Conservation (phyloP, 2,329 filamentous ascomycete species). For the Colletotrichum paranaense region DNA sequence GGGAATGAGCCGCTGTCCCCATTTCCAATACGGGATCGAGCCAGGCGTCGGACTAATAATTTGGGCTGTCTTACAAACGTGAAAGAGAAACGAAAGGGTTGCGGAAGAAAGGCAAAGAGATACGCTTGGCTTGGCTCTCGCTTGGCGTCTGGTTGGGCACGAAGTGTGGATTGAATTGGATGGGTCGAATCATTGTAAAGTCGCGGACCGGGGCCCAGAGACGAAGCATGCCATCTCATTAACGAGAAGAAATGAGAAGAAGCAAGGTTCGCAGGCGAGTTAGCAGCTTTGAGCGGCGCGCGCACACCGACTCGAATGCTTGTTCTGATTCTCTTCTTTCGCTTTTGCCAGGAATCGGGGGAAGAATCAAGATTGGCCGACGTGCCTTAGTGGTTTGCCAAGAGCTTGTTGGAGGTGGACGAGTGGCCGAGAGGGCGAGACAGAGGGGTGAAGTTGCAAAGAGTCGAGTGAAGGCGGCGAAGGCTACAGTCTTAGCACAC, state of each 20-base stretch:
- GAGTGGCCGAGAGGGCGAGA: constrained; percentile 24
- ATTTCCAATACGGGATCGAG: neutral
- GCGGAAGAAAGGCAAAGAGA: constrained; percentile 11
- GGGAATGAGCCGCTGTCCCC: constrained; percentile 17
- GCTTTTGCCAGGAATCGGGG: neutral
- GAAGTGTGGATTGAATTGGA: constrained; percentile 32
- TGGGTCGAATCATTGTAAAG: constrained; percentile 10
- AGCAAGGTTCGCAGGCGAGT: constrained; percentile 20
- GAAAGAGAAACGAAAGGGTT: neutral
- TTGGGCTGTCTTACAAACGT: neutral
- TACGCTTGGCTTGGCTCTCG: constrained; percentile 20
- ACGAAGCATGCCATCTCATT: constrained; percentile 21
- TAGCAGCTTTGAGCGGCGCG: constrained; percentile 3
- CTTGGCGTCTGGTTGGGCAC: constrained; percentile 26
- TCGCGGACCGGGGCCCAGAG: constrained; percentile 12
- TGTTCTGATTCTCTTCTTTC: constrained; percentile 1
- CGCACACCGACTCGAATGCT: constrained; percentile 26
- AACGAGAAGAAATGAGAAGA: constrained; percentile 33
- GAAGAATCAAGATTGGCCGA: constrained; percentile 5
- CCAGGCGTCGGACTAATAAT: neutral
- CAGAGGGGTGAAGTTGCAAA: constrained; percentile 24
- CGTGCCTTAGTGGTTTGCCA: constrained; percentile 26
- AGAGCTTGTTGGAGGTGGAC: constrained; percentile 21
- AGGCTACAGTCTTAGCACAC: constrained; percentile 16
- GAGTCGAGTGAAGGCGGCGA: constrained; percentile 8